These are phyloP conservation scores for Eutrema salsugineum DNA, from an alignment of 441 rosid species.

Conservation along the genomic window DNA sequence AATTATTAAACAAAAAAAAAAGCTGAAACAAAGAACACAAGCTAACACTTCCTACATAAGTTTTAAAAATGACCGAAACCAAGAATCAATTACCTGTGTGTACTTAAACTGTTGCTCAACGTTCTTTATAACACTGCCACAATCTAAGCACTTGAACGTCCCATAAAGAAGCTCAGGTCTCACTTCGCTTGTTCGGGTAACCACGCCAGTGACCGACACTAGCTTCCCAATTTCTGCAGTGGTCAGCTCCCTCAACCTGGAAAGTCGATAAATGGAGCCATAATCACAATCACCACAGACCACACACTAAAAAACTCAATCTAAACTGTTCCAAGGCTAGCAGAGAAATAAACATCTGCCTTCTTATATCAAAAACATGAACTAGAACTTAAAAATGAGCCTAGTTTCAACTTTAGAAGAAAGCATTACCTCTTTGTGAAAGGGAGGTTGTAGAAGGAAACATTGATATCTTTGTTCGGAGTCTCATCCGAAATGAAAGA, in stretches of 20 bases:
- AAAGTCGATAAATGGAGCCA: not conserved
- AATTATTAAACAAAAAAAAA: not conserved
- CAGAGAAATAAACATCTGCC: not conserved
- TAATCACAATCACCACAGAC: conserved; percentile 6
- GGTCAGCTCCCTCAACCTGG: conserved; percentile 75
- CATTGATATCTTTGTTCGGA: conserved; percentile 79
- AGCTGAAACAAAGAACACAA: not conserved
- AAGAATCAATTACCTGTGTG: conserved; percentile 56
- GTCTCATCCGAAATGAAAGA: conserved; percentile 67
- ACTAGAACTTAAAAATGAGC: not conserved
- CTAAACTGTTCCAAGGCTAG: not conserved
- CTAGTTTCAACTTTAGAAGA: not conserved
- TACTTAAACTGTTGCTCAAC: conserved; percentile 97
- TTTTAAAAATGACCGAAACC: not conserved
- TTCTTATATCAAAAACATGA: not conserved
- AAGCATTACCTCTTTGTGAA: conserved; percentile 56
- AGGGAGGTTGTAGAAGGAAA: conserved; percentile 89
- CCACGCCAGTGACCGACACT: conserved; percentile 89
- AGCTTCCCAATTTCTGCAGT: conserved; percentile 87
- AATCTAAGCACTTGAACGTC: conserved; percentile 84
- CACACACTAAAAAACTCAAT: not conserved
- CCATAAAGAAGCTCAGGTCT: conserved; percentile 97
- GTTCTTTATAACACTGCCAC: conserved; percentile 69
- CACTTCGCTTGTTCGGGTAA: conserved; percentile 95
- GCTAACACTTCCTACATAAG: not conserved